Base-by-base conservation (phyloP, 2,329 filamentous ascomycete species). In the Neurospora crassa region DNA sequence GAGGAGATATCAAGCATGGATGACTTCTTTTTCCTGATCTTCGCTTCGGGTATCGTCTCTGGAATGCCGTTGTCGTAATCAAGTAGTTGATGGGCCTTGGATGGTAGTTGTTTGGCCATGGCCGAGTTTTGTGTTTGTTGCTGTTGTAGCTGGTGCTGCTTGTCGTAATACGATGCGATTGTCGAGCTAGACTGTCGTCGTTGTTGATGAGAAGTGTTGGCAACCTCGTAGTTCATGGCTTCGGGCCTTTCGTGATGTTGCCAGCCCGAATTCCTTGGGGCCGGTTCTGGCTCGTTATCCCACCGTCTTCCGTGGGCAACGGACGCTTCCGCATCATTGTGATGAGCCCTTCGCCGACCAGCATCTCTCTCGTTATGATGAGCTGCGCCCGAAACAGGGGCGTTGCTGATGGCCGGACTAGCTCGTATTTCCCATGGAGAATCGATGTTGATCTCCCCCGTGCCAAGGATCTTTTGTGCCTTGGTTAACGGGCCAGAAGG, bases 101-200 rank as follows among this genome's bases (percentile, higher is more conserved):
- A 76, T 0, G 86, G 85, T 5, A 84, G 77, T 3, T 85, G 86
- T 74, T 86, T 88, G 29, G 86, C 85, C 83, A 89, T 88, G 72
- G 86, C 84, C 1, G 86, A 87, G 63, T 82, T 84, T 0, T 86
- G 88, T 0, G 87, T 88, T 76, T 89, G 87, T 75, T 88, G 87
- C 53, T 0, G 86, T 87, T 72, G 88, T 84, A 88, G 81, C 12
- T 86, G 81, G 75, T 86, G 87, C 5, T 84, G 78, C 76, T 86
- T 85, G 78, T 89, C 86, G 77, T 89, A 89, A 78, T 84, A 87
- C 0, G 86, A 87, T 41, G 81, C 81, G 72, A 88, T 83, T n/a
- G 86, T 88, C 5, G 86, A 87, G 45, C 81, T 84, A 2, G 87
- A 89, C 67, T 82, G 81, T 41, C 83, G 84, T 68, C 86, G 84